Evolutionary conservation across 108 stramenopile species (phyloP), one percentile per base, ranked within the genome.

Genomic region (Pseudonitzschia delicatissima): DNA sequence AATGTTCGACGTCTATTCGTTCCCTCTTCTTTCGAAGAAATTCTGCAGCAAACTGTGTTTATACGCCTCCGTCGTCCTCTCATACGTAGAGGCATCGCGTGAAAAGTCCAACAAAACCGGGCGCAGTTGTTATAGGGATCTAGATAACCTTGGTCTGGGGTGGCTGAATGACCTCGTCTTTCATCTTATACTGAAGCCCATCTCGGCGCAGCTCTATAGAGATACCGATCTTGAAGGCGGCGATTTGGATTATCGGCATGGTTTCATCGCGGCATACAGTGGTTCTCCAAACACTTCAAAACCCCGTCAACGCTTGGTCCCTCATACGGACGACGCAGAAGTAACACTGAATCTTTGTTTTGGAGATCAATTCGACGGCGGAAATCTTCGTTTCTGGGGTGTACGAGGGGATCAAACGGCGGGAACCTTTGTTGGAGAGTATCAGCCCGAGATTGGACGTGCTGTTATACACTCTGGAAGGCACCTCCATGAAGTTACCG

Each of bases 241-340:
- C 5, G 84, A 85, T 49, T 65, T 93, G 29, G 87, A 93, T 72
- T 93, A 89, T 88, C 60, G 87, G 66, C 88, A 90, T 13, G 87
- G 92, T 1, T 93, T 81, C 65, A 66, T 93, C 45, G 89, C 89
- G 6, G 84, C 81, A 5, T 93, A 93, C 58, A 74, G 88, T 13
- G 75, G 73, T 33, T 32, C 63, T 47, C 91, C 91, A 20, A 51
- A 33, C 18, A 3, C 18, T 5, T 45, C 15, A 42, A 76, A 76
- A 66, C 82, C 84, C 9, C 76, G 87, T 28, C 77, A 90, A 62
- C 73, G 81, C 2, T 71, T 93, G 11, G 84, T 93, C 32, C 67
- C 87, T 23, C 92, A 93, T 62, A 90, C 92, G 12, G 92, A 93
- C 58, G 92, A 93, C 66, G 76, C 86, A 9, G 92, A 93, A 77